Percentiles rank a stretch among this genome's conserved stretches.
phyloP scores from a whole-genome alignment of 768 basidiomycete genomes.

The Auricularia auricula-judae region DNA sequence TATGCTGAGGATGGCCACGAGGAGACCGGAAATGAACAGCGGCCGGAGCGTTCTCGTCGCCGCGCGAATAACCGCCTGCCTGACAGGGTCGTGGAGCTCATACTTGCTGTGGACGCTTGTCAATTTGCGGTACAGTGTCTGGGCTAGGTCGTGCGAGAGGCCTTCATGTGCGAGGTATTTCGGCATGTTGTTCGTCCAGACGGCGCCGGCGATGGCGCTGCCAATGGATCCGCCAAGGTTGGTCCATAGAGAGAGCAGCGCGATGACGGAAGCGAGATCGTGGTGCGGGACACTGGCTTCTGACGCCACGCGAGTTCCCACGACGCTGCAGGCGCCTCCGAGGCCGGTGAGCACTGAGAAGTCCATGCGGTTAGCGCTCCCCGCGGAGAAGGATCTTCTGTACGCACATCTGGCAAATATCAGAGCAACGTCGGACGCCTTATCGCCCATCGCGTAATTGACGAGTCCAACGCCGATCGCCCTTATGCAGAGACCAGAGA shows the following conservation, averaged over 20 bases:
- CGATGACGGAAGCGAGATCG: conserved; percentile 37
- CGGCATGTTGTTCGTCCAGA: conserved; percentile 17
- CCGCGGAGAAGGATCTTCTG: no score
- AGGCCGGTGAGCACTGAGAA: conserved; percentile 36
- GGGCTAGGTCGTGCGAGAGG: conserved; percentile 3
- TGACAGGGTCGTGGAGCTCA: conserved; percentile 7
- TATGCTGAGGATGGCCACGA: conserved; percentile 30
- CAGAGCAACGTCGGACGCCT: conserved; percentile 19
- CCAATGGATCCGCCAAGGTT: conserved; percentile 36
- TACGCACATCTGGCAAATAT: conserved; percentile 22
- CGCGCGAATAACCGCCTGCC: conserved; percentile 11
- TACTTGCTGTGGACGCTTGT: conserved; percentile 10
- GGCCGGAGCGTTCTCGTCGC: conserved; percentile 19
- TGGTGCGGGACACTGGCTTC: conserved; percentile 39
- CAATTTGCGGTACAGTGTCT: conserved; percentile 4
- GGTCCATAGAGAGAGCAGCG: conserved; percentile 36
- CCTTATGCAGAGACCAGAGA: conserved; percentile 24
- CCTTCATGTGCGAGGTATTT: conserved; percentile 14
- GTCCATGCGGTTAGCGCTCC: neutral
- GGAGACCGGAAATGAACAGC: conserved; percentile 23
- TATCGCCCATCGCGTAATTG: conserved; percentile 16
- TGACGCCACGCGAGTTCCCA: conserved; percentile 30
- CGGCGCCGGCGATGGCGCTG: conserved; percentile 24
- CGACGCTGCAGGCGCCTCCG: conserved; percentile 41
- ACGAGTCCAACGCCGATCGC: conserved; percentile 21